Evolutionary conservation across 257 asterid species (phyloP).

Genomic region (Primulina huaijiensis): DNA sequence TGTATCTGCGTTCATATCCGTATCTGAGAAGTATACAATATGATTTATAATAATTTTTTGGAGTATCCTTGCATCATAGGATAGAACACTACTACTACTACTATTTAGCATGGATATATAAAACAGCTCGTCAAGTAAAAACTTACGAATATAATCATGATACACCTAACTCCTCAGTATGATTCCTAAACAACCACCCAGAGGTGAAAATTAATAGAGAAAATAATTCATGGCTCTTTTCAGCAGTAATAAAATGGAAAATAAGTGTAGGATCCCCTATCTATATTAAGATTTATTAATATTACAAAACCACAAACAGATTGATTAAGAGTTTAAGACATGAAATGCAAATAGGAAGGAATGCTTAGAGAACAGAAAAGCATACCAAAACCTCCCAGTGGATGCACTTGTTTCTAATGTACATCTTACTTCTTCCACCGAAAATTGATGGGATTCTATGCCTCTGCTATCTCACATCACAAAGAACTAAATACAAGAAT

Average conservation of each 20-base stretch:
- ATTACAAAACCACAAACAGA: neutral
- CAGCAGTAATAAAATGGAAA: neutral
- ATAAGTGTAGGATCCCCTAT: neutral
- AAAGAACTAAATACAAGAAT: conserved; percentile 1
- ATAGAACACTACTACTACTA: too few species aligned
- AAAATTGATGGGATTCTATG: conserved; percentile 32
- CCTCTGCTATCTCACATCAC: conserved; percentile 32
- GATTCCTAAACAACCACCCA: neutral
- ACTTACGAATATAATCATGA: neutral
- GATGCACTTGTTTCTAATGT: conserved; percentile 63
- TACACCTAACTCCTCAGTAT: neutral
- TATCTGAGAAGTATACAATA: too few species aligned
- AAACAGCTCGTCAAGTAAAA: neutral
- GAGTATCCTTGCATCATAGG: too few species aligned
- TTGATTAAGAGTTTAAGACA: neutral
- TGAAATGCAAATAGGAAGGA: neutral
- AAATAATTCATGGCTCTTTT: neutral
- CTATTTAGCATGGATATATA: too few species aligned
- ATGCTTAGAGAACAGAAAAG: conserved; percentile 2
- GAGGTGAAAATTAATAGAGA: conserved; percentile 5
- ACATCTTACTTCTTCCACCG: conserved; percentile 49
- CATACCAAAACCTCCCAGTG: conserved; percentile 82
- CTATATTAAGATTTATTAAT: neutral
- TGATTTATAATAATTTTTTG: too few species aligned
- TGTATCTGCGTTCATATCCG: too few species aligned